Base-by-base conservation (phyloP, 2,329 filamentous ascomycete species). In the Thielaviopsis cerberus region DNA sequence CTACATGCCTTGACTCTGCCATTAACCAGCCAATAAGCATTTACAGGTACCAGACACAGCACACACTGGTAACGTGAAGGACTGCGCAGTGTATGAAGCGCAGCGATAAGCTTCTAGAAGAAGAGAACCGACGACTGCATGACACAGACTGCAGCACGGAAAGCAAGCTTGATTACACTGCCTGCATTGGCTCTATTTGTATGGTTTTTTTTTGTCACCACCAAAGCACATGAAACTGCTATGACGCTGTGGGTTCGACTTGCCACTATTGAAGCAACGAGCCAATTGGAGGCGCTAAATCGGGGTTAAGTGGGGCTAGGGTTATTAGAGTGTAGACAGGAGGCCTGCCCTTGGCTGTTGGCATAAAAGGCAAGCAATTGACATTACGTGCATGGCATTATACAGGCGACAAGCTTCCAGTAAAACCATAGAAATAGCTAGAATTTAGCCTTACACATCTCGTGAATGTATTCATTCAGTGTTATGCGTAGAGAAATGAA, bases 31-130 rank as follows among this genome's bases (percentile, higher is more conserved):
- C n/a, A n/a, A n/a, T n/a, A n/a, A n/a, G n/a, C n/a, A 30, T 30
- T 30, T 30, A 6, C 11, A 11, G 27, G 27, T 30, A 11, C 27
- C 11, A 30, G 11, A 30, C n/a, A n/a, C n/a, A n/a, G n/a, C n/a
- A n/a, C n/a, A n/a, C n/a, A n/a, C n/a, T n/a, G n/a, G n/a, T 41
- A 13, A 2, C 17, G 34, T 41, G 34, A 41, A 41, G 34, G 34
- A 22, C 41, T 48, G 41, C 41, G 41, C 41, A 48, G 37, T 17
- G 15, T 17, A 45, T n/a, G n/a, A n/a, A n/a, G n/a, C n/a, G 41
- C 41, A 50, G n/a, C 51, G 48, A 53, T 41, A 57, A 53, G 51
- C 50, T 37, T 51, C 48, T 55, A n/a, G 50, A 53, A 48, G 41
- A 22, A 57, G 34, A 51, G 25, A 52, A 57, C 26, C 15, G 45